phyloP scores from a whole-genome alignment of 805 yeast genomes.

The Yamadazyma paraphyllophila region DNA sequence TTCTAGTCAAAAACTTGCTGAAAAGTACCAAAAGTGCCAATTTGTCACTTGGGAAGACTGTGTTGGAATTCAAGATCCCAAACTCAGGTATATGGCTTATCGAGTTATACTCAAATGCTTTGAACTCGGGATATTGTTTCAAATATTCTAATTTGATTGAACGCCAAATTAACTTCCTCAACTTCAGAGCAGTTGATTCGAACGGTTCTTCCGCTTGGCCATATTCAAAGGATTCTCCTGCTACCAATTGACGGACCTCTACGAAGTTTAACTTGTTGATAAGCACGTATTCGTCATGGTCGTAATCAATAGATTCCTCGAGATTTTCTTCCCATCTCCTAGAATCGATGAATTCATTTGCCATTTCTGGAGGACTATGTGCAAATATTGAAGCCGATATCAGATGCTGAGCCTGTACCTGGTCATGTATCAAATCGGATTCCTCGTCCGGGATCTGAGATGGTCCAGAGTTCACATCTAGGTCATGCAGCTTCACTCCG shows the following conservation, averaged over 20 bases:
- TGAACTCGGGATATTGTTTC: slow-evolving; percentile 8
- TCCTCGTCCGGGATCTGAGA: not conserved
- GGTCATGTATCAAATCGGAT: not conserved
- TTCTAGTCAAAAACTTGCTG: slow-evolving; percentile 17
- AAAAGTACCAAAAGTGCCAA: slow-evolving; percentile 17
- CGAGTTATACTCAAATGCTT: slow-evolving; percentile 1
- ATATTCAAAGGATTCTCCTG: slow-evolving; percentile 22
- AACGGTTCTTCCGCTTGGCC: slow-evolving; percentile 10
- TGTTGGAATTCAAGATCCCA: not conserved
- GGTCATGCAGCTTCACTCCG: not conserved
- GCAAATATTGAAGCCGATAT: not conserved
- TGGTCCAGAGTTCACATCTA: too few relatives aligned
- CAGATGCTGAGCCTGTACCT: not conserved
- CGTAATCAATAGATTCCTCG: slow-evolving; percentile 13
- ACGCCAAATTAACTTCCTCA: slow-evolving; percentile 31
- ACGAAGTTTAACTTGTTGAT: slow-evolving; percentile 18
- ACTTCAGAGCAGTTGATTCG: slow-evolving; percentile 23
- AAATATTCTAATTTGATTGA: slow-evolving; percentile 25
- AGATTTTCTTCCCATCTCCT: slow-evolving; percentile 13
- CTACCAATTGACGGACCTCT: slow-evolving; percentile 23
- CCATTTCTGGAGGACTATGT: not conserved
- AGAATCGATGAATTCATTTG: not conserved
- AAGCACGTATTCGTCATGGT: slow-evolving; percentile 7
- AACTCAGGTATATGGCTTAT: slow-evolving; percentile 2
- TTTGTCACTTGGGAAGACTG: slow-evolving; percentile 13